Evolutionary conservation across 2,329 filamentous ascomycete species (phyloP), one percentile per base, ranked within the genome.

Genomic region (Xenoacremonium recifei): DNA sequence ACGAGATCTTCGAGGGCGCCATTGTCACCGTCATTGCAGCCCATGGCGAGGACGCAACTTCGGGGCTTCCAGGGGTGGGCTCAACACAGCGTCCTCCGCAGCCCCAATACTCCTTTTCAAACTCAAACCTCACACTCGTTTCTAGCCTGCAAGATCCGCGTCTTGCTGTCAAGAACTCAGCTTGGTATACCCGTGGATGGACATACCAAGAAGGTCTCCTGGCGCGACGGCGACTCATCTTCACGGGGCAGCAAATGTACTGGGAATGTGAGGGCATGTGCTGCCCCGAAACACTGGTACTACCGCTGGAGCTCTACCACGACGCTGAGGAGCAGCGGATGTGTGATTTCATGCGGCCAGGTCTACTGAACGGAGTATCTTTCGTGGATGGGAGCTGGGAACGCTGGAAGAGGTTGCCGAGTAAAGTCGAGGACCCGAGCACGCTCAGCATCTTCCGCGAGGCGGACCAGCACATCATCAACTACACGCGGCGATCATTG

Each of bases 191-290:
- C 1, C 54, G 66, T 16, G 66, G 61, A 6, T 69, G 66, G 66
- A 69, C 66, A 0, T 69, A 65, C 19, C 66, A 69, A 39, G 66
- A 69, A 45, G 64, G 60, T 2, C 48, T 68, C 0, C 51, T 68
- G 4, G 61, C 66, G 10, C 51, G 62, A 9, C 60, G 66, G 11
- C 57, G 66, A 3, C 59, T 69, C 6, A 55, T 68, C 29, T 69
- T 69, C 23, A 68, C 66, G 5, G 56, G 63, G n/a, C 53, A 62
- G 23, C 63, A 69, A 41, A 63, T 66, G 55, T 68, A 66, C 39
- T 69, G 64, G 56, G 62, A 69, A 29, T 69, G 66, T 29, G 63
- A 58, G 31, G 62, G 62, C 35, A 66, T 67, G 64, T 55, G 60
- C 5, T 67, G 63, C 39, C 63, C 63, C 1, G 64, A 67, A 38